phyloP scores from a whole-genome alignment of 805 yeast genomes.

The Zygotorulaspora sp. region DNA sequence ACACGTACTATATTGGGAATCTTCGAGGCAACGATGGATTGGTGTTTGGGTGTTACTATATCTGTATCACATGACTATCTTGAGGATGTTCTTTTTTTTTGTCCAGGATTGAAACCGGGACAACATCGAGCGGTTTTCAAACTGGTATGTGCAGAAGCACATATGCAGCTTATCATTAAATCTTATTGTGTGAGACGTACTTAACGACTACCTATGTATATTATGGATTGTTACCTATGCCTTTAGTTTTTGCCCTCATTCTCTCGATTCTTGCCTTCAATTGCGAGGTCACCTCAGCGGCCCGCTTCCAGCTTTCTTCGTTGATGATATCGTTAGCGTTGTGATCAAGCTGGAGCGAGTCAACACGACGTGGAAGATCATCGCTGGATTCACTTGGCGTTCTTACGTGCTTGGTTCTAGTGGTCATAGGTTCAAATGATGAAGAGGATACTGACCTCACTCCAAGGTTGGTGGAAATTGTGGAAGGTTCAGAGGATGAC shows the following conservation, averaged over 20 bases:
- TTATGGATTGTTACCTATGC: slow-evolving; percentile 7
- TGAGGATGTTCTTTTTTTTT: too few relatives aligned
- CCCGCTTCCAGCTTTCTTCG: slow-evolving; percentile 78
- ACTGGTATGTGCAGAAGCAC: too few relatives aligned
- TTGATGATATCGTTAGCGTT: slow-evolving; percentile 37
- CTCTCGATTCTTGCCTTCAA: slow-evolving; percentile 82
- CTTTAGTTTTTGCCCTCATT: slow-evolving; percentile 64
- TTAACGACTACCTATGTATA: too few relatives aligned
- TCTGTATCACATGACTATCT: too few relatives aligned
- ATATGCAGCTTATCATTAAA: too few relatives aligned
- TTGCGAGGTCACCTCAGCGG: slow-evolving; percentile 84
- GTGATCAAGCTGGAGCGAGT: slow-evolving; percentile 22
- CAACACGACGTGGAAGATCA: slow-evolving; percentile 31
- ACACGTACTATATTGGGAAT: too few relatives aligned
- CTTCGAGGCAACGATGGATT: too few relatives aligned
- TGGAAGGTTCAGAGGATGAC: slow-evolving; percentile 16
- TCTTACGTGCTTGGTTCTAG: slow-evolving; percentile 11
- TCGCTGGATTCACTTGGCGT: slow-evolving; percentile 29
- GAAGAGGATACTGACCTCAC: slow-evolving; percentile 20
- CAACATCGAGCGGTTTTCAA: too few relatives aligned
- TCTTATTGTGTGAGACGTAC: too few relatives aligned
- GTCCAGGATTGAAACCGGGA: too few relatives aligned
- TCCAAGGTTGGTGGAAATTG: slow-evolving; percentile 17
- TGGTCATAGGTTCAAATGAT: slow-evolving; percentile 16
- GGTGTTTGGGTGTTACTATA: too few relatives aligned